These are phyloP conservation scores for Ophioceras dolichostomum DNA, from an alignment of 2,329 filamentous ascomycete genomes.

Conservation along the genomic window DNA sequence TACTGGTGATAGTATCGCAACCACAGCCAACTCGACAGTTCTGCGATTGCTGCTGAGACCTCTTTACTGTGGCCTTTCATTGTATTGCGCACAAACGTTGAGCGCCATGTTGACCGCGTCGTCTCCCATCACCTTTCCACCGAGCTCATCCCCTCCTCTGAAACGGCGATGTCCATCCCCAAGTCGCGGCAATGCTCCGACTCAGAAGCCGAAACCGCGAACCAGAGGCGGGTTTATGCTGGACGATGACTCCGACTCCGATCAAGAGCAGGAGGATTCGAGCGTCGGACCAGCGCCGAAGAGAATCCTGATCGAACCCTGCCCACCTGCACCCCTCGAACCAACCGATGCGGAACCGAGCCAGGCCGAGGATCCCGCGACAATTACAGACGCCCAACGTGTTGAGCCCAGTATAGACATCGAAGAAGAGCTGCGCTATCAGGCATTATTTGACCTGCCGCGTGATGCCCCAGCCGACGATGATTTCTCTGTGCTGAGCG, in stretches of 20 bases:
- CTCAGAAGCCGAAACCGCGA: conserved; percentile 1
- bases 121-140: conserved; percentile 4
- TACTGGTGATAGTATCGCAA: too few species aligned
- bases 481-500: neutral
- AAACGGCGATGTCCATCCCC: conserved; percentile 1
- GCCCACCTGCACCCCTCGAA: too few species aligned
- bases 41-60: too few species aligned
- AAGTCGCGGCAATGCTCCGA: neutral
- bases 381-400: neutral
- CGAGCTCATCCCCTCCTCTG: conserved; percentile 3
- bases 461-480: neutral
- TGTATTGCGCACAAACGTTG: too few species aligned
- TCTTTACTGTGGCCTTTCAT: too few species aligned
- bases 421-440: conserved; percentile 1
- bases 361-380: neutral
- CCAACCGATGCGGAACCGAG: neutral
- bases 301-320: conserved; percentile 1
- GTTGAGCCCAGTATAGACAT: neutral
- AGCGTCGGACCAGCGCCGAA: conserved; percentile 1
- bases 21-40: too few species aligned
- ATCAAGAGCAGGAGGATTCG: neutral
- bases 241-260: conserved; percentile 5
- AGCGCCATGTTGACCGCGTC: conserved; percentile 4
- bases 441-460: conserved; percentile 1
- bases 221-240: conserved; percentile 4